phyloP scores from a whole-genome alignment of 352 stramenopile species.

The Pythium pyrilobum region DNA sequence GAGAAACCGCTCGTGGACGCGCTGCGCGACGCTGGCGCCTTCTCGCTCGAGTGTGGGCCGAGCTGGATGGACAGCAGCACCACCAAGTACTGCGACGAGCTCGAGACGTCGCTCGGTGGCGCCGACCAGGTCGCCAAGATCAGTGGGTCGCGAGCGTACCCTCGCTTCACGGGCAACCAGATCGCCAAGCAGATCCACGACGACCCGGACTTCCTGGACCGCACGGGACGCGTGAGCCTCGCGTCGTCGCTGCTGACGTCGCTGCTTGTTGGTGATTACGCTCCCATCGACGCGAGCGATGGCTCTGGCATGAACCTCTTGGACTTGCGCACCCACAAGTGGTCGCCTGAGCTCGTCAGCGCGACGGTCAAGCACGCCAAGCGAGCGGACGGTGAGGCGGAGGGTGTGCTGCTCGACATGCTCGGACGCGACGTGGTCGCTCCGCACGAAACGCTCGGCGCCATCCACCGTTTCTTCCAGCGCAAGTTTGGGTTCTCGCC shows the following conservation, averaged over 20 bases:
- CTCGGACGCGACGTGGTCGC: slow-evolving; percentile 39
- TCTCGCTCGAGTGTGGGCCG: slow-evolving; percentile 55
- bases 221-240: slow-evolving; percentile 41
- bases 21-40: slow-evolving; percentile 20
- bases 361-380: slow-evolving; percentile 27
- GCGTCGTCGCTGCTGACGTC: slow-evolving; percentile 77
- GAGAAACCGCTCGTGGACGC: slow-evolving; percentile 16
- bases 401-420: slow-evolving; percentile 18
- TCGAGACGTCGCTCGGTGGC: slow-evolving; percentile 60
- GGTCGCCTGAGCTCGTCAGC: slow-evolving; percentile 44
- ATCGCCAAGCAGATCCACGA: slow-evolving; percentile 55
- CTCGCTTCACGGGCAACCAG: slow-evolving; percentile 81
- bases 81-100: slow-evolving; percentile 37
- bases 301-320: slow-evolving; percentile 84
- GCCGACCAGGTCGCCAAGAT: slow-evolving; percentile 52
- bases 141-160: slow-evolving; percentile 74
- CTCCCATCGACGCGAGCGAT: slow-evolving; percentile 73
- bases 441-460: slow-evolving; percentile 40
- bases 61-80: slow-evolving; percentile 87
- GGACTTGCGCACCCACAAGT: slow-evolving; percentile 50
- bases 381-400: background rate
- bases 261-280: slow-evolving; percentile 55
- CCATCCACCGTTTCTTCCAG: slow-evolving; percentile 57
- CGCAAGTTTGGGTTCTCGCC: slow-evolving; percentile 53
- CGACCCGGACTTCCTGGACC: slow-evolving; percentile 36